phyloP scores from a whole-genome alignment of 2,329 filamentous ascomycete species.

The Ascochyta koolunga region DNA sequence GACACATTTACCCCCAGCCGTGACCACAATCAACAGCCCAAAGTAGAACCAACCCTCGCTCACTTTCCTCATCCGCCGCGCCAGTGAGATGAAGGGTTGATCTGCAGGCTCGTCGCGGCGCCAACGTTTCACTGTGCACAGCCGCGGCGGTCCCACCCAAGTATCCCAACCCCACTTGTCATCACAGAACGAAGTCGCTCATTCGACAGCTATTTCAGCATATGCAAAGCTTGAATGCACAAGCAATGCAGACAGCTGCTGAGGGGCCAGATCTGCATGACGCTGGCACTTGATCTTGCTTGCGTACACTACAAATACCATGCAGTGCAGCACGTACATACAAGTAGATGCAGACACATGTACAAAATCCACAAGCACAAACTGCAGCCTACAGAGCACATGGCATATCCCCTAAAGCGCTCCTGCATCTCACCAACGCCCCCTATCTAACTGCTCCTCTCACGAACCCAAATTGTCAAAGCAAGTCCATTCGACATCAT shows the following conservation, averaged over 20 bases:
- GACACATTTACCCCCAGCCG: not conserved
- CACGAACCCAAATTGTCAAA: no score
- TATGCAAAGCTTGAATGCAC: constrained; percentile 10
- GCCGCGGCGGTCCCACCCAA: not conserved
- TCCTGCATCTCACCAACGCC: no score
- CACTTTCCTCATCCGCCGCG: constrained; percentile 7
- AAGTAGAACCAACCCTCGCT: no score
- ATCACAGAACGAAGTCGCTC: not conserved
- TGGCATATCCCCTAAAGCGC: no score
- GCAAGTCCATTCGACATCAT: no score
- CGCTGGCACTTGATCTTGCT: no score
- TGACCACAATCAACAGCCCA: not conserved
- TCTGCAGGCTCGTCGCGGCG: constrained; percentile 1
- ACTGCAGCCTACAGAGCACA: no score
- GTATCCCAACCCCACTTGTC: not conserved
- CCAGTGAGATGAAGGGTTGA: constrained; percentile 7
- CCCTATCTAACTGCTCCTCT: no score
- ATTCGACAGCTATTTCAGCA: constrained; percentile 1
- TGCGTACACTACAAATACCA: no score
- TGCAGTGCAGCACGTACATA: no score
- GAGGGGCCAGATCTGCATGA: not conserved
- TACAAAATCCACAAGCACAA: no score
- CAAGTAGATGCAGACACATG: no score
- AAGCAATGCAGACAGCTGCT: not conserved
- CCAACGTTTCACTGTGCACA: constrained; percentile 12